Percentiles rank a stretch among this genome's conserved stretches.
Evolutionary conservation across 2,329 filamentous ascomycete species (phyloP).

Genomic region (Aschersonia sp.): DNA sequence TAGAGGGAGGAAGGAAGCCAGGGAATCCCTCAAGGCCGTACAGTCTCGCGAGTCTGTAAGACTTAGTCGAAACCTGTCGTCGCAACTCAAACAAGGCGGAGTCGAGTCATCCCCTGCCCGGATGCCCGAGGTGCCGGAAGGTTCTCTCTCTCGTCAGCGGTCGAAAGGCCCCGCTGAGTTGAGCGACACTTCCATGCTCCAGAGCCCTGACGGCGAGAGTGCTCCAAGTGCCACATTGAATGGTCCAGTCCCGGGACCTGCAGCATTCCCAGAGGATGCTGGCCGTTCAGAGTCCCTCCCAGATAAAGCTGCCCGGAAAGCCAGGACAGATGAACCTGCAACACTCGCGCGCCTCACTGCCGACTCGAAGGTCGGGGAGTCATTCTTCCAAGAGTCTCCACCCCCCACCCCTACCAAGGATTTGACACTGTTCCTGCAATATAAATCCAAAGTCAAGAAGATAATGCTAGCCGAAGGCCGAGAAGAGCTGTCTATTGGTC

Average conservation of each 20-base stretch:
- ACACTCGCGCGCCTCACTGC: slow-evolving; percentile 19
- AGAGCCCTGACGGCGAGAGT: slow-evolving; percentile 54
- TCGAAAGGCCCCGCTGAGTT: slow-evolving; percentile 6
- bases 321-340: slow-evolving; percentile 9
- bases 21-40: slow-evolving; percentile 67
- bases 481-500: slow-evolving; percentile 70
- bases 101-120: slow-evolving; percentile 50
- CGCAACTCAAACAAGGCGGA: slow-evolving; percentile 22
- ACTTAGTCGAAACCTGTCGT: slow-evolving; percentile 33
- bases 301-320: slow-evolving; percentile 7
- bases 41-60: slow-evolving; percentile 37
- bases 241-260: slow-evolving; percentile 37
- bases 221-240: slow-evolving; percentile 42
- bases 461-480: slow-evolving; percentile 77
- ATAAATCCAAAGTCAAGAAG: slow-evolving; percentile 95
- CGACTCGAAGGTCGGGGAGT: slow-evolving; percentile 24
- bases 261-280: slow-evolving; percentile 13
- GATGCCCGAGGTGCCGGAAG: slow-evolving; percentile 49
- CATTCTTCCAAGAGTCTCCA: slow-evolving; percentile 47
- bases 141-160: slow-evolving; percentile 19
- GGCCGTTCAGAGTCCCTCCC: slow-evolving; percentile 4
- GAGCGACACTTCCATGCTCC: slow-evolving; percentile 19
- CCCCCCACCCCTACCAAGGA: slow-evolving; percentile 60
- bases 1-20: slow-evolving; percentile 59
- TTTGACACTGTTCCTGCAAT: slow-evolving; percentile 85